Evolutionary conservation across 2,329 filamentous ascomycete genomes (phyloP).

Genomic region (Myriosclerotinia scirpicola): DNA sequence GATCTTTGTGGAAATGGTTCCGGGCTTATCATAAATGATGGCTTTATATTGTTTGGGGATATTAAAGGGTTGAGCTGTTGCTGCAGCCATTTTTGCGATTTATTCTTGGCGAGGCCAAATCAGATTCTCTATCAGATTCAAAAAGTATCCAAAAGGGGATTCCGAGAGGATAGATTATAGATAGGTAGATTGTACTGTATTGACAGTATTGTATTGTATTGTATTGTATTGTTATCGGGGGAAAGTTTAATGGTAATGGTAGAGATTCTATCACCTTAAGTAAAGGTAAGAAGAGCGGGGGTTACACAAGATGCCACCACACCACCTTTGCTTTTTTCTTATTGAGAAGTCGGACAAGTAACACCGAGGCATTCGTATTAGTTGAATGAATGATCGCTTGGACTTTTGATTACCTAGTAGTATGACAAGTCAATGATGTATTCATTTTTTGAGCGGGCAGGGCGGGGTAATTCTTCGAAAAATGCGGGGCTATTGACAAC

Average conservation of each 20-base stretch:
- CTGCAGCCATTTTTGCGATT: constrained; percentile 35
- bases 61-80: constrained; percentile 38
- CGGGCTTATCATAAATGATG: constrained; percentile 63
- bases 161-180: neutral
- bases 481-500: neutral
- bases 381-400: too few species aligned
- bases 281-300: constrained; percentile 11
- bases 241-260: neutral
- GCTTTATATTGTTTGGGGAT: constrained; percentile 63
- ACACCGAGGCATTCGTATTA: neutral
- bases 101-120: neutral
- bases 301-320: neutral
- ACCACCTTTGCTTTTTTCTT: neutral
- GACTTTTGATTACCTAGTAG: too few species aligned
- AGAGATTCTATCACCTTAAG: constrained; percentile 12
- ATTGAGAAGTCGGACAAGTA: neutral
- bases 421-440: neutral
- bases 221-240: neutral
- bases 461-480: neutral
- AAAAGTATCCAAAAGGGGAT: too few species aligned
- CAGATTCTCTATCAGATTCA: neutral
- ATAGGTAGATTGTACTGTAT: neutral
- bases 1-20: constrained; percentile 63
- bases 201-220: too few species aligned
- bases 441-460: neutral